Percentiles rank a stretch among this genome's conserved stretches.
Evolutionary conservation across 73 alveolate species (phyloP).

Genomic region (Durusdinium trenchii): DNA sequence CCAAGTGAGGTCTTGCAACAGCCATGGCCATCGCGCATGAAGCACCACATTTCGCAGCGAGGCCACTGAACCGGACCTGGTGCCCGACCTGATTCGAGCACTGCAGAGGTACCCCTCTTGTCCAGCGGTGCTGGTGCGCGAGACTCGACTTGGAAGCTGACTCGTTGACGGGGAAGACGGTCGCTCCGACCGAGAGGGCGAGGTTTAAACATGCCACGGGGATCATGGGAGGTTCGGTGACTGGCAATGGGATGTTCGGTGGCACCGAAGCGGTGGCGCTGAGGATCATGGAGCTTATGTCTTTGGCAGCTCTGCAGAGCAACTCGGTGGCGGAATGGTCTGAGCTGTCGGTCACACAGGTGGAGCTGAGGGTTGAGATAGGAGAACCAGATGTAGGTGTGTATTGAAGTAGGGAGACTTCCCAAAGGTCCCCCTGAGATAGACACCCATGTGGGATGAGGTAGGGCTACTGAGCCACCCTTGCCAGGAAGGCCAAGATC

Average conservation of each 20-base stretch:
- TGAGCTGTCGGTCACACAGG: no score
- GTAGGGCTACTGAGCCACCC: background rate
- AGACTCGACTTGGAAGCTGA: background rate
- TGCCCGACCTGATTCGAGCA: conserved; percentile 59
- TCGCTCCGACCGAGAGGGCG: background rate
- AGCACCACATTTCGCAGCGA: background rate
- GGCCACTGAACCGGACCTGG: conserved; percentile 91
- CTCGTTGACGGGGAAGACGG: background rate
- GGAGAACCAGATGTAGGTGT: no score
- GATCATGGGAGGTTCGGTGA: background rate
- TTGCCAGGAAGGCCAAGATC: conserved; percentile 68
- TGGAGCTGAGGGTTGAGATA: background rate
- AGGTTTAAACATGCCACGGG: no score
- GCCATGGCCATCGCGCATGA: background rate
- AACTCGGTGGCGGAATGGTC: background rate
- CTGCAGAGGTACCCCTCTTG: conserved; percentile 15
- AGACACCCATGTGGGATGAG: background rate
- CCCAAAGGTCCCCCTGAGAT: background rate
- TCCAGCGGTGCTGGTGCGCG: conserved; percentile 82
- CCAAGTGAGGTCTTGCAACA: background rate
- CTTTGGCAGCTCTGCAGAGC: conserved; percentile 56
- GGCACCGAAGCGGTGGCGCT: background rate
- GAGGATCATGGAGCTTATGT: conserved; percentile 94
- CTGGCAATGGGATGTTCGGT: background rate
- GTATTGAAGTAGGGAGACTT: no score